Evolutionary conservation across 371 early-diverging fungal species (phyloP), one percentile per base, ranked within the genome.

Genomic region (Zopfochytrium polystomum): DNA sequence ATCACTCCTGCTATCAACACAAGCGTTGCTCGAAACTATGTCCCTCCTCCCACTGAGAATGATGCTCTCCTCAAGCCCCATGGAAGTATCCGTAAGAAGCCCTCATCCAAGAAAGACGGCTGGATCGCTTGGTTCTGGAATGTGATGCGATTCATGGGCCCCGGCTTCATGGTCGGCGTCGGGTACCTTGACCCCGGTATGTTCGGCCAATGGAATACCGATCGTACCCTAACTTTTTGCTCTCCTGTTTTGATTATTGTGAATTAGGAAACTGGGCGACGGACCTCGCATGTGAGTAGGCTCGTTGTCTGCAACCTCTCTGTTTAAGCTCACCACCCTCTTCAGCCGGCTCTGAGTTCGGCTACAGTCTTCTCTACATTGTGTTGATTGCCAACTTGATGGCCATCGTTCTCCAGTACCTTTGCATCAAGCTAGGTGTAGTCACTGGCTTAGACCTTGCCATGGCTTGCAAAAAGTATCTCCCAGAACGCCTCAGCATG

Each of bases 181-280:
- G 44, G 23, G 18, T 54, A 54, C 42, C 27, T 54, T 13, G 55
- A 46, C 18, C 52, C 29, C n/a, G 34, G 29, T 18, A 22, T 49
- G 23, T 18, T 47, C 18, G 47, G 7, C 20, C 20, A n/a, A 20
- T 7, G 13, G 15, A 13, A 49, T 35, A 33, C 44, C 18, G 56
- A 34, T 56, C 15, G n/a, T 58, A 5, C 25, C 7, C 26, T 9
- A 13, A 18, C 18, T 20, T 74, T 23, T 62, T 52, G 43, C 26
- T 72, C 63, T 50, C 73, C 31, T 71, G 68, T 20, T 71, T 76
- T 44, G 62, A 55, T 3, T 62, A 62, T 32, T 32, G 53, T 6
- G 62, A 57, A 23, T 87, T 89, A 29, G 91, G 91, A 42, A 90
- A 88, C 68, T 89, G 87, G 86, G 84, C 87, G 7, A 84, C 85